Base-by-base conservation (phyloP, 2,329 filamentous ascomycete genomes). In the Hortaea werneckii region DNA sequence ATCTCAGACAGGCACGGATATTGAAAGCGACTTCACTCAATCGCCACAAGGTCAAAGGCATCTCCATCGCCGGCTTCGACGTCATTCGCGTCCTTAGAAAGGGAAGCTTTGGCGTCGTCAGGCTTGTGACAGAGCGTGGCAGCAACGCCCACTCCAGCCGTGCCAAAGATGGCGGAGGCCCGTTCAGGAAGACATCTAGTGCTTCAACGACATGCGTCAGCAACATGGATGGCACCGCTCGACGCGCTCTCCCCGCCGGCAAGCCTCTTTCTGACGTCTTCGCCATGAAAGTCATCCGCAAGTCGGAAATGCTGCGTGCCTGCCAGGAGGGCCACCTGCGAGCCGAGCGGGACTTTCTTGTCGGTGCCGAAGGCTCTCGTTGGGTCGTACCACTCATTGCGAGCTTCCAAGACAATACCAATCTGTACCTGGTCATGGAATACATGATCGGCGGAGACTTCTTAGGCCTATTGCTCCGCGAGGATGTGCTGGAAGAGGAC, bases 371-470 rank as follows among this genome's bases (percentile, higher is more conserved):
- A 61, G 85, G 82, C n/a, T 94, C 87, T 5, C 77, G 77, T 50
- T 96, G 89, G 90, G 81, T 95, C 40, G 86, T 96, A 2, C 86
- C 89, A 1, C 71, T 98, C 32, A 77, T 95, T 42, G 76, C 86
- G 42, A 92, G 87, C 59, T 96, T 96, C 54, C 87, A 96, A 64
- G 92, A 96, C 62, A 71, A 77, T 32, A 76, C 78, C 37, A 87
- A 86, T 56, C 73, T 98, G 5, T 96, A 96, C 58, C 78, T 98
- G 5, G 85, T 95, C 43, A 95, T 96, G 88, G 89, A 96, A 49
- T 98, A 94, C 61, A 95, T 95, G 87, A 83, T 94, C 2, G 92
- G 90, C 0, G 90, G 92, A 0, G 90, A 98, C 62, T 96, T 98
- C 54, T 74, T 98, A 0, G 86, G 86, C 1, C 67, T 95, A 0